Evolutionary conservation across 1,139 yeast species (phyloP), one percentile per base, ranked within the genome.

Genomic region (Waltiozyma sp.): DNA sequence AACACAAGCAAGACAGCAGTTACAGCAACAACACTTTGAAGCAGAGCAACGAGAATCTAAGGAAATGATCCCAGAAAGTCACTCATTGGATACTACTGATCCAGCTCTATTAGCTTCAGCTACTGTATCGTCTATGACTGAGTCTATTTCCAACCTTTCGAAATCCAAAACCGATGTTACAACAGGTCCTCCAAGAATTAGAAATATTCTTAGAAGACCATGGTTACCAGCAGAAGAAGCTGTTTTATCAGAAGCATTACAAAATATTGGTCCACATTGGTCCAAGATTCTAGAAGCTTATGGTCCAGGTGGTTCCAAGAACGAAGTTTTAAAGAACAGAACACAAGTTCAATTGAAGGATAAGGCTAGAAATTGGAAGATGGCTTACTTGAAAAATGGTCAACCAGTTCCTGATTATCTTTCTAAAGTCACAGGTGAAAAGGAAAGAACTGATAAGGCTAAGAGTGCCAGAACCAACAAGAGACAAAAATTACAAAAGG

Each of bases 361-460:
- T 59, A 91, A 91, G 58, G 97, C 97, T 0, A 73, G 97, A 51
- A 91, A 91, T 58, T 83, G 96, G 86, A 91, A 89, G 60, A 75
- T 86, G 72, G 81, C 82, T 50, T 87, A 82, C 59, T 65, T 88
- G 47, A 84, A 87, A 57, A 72, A 77, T 45, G 80, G 79, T 4
- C 63, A 76, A 40, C 77, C 85, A 7, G 76, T 89, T 5, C 97
- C 97, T 0, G 77, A 72, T 3, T 89, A 86, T 55, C 66, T 91
- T 49, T 70, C 68, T 44, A 79, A 81, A 51, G 97, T 89, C 23
- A 88, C 96, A 1, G 97, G 97, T 38, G 95, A 81, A 51, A 63
- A 83, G 46, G 88, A 81, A 19, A 46, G 55, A 38, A 53, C 49
- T 28, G 53, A 49, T 24, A 49, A 37, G 19, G 54, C 49, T 11